Evolutionary conservation across 2,329 filamentous ascomycete species (phyloP), one percentile per base, ranked within the genome.

Genomic region (Colletotrichum sp.): DNA sequence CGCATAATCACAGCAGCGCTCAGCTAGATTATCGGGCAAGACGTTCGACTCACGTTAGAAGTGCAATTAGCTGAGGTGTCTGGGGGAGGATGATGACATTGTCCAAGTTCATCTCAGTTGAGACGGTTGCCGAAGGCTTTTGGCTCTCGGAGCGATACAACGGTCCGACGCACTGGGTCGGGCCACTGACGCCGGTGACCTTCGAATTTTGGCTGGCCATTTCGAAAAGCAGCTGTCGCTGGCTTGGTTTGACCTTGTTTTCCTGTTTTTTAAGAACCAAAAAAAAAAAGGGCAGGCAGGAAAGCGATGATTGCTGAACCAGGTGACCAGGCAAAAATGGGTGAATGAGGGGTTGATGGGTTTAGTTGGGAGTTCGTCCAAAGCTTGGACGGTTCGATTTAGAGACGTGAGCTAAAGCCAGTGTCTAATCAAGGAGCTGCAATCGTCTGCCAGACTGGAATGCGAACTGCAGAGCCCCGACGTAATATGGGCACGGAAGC

Each of bases 11-110:
- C 55, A 30, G 55, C 28, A 4, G 15, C 26, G 16, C 10, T 16
- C 26, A 58, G 55, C 24, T 26, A 28, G 55, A 63, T 32, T 34
- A n/a, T n/a, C 30, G 16, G 18, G 21, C 10, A 43, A 24, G 36
- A 60, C 30, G 67, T 71, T 79, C 79, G 78, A 81, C 96, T 90
- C 92, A 98, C 97, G 97, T 98, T 86, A 99, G 91, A 79, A 99
- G 91, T 79, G 97, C 96, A 87, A 99, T 99, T 79, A 99, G 91
- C 88, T 99, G 97, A 65, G 97, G 96, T 13, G 97, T 98, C 87
- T 99, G 97, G 34, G 94, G 92, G 61, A 99, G 89, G 78, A 98
- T 94, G 83, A 96, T 94, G 79, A 99, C 95, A 88, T 98, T 98
- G 77, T 96, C 93, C 81, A 95, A 93, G 60, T 92, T 87, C 52